phyloP scores from a whole-genome alignment of 1,284 basidiomycete genomes.

The Ceratobasidium sp. region DNA sequence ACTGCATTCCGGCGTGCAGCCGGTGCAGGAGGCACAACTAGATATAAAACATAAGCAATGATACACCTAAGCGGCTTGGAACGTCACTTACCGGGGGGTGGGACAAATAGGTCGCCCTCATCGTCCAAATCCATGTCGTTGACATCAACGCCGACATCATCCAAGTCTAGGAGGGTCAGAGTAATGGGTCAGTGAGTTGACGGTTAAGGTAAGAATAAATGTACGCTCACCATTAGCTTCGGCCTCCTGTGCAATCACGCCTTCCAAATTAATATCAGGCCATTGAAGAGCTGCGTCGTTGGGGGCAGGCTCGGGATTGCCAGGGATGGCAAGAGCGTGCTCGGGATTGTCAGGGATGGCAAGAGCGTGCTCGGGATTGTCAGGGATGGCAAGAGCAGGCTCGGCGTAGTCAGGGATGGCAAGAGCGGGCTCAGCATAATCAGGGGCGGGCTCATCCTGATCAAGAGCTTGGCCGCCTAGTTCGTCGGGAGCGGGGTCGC shows the following conservation, averaged over 20 bases:
- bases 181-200: neutral
- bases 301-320: neutral
- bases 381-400: too few species aligned
- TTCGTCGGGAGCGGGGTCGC: neutral
- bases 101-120: neutral
- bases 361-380: too few species aligned
- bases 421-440: neutral
- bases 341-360: too few species aligned
- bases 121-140: constrained; percentile 7
- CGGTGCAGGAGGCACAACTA: neutral
- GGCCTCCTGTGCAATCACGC: neutral
- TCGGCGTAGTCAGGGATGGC: neutral
- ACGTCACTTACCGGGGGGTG: neutral
- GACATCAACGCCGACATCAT: neutral
- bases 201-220: neutral
- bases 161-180: neutral
- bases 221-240: neutral
- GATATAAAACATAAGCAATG: neutral
- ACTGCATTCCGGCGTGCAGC: neutral
- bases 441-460: neutral
- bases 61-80: neutral
- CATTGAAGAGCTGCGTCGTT: neutral
- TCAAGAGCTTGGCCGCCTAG: neutral
- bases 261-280: neutral
- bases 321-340: too few species aligned